These are phyloP conservation scores for Nepenthes gracilis DNA, from an alignment of 148 eudicot species.

Conservation along the genomic window DNA sequence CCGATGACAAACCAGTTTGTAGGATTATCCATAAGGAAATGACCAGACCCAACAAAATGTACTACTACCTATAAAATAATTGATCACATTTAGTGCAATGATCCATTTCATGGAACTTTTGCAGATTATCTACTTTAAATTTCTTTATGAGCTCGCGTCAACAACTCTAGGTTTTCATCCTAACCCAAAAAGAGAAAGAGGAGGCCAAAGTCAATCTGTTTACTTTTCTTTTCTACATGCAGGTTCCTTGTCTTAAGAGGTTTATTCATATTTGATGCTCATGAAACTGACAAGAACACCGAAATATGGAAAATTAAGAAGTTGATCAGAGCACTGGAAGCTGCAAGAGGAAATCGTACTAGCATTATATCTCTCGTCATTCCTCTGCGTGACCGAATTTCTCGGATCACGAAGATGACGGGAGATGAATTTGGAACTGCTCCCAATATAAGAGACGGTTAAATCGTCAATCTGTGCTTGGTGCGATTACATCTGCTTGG, in stretches of 20 bases:
- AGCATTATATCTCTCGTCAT: constrained; percentile 14
- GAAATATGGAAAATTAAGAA: constrained; percentile 15
- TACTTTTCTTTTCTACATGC: background rate
- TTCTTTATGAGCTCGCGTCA: too few relatives aligned
- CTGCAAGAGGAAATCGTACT: constrained; percentile 12
- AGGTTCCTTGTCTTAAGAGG: background rate
- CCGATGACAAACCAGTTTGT: too few relatives aligned
- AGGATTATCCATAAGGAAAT: too few relatives aligned
- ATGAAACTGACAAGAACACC: constrained; percentile 15
- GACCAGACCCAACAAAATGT: too few relatives aligned
- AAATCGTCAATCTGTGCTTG: constrained; percentile 14
- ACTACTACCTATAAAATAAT: too few relatives aligned
- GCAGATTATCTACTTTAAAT: too few relatives aligned
- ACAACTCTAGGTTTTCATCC: too few relatives aligned
- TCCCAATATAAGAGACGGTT: constrained; percentile 16
- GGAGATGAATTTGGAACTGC: constrained; percentile 16
- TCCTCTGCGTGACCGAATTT: constrained; percentile 14
- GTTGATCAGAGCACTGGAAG: constrained; percentile 16
- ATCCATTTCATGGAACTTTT: too few relatives aligned
- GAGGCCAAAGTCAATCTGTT: background rate
- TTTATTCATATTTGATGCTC: constrained; percentile 6
- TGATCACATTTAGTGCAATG: too few relatives aligned
- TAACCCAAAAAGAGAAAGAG: too few relatives aligned
- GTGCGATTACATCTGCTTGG: constrained; percentile 13
- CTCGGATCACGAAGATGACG: constrained; percentile 11